These are phyloP conservation scores for Suhomyces anneliseae DNA, from an alignment of 1,139 yeast genomes.

Conservation along the genomic window DNA sequence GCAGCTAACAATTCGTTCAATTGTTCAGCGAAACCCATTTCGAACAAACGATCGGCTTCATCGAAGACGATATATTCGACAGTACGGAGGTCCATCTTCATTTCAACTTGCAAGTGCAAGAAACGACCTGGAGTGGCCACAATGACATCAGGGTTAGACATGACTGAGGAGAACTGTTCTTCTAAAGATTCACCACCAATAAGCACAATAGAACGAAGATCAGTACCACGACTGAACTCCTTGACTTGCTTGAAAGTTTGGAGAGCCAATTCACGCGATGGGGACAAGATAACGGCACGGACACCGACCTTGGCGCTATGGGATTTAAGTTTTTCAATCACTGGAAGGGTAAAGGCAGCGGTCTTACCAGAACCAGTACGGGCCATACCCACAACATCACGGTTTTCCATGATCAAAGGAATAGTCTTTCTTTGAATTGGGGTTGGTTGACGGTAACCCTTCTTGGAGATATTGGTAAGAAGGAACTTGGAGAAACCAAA, in stretches of 20 bases:
- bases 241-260: slow-evolving; percentile 89
- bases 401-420: slow-evolving; percentile 79
- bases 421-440: slow-evolving; percentile 97
- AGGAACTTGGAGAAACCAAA: slow-evolving; percentile 81
- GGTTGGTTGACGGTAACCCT: slow-evolving; percentile 94
- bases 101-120: slow-evolving; percentile 91
- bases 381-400: slow-evolving; percentile 99
- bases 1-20: slow-evolving; percentile 84
- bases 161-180: slow-evolving; percentile 91
- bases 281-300: slow-evolving; percentile 84
- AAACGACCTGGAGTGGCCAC: slow-evolving; percentile 99
- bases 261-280: slow-evolving; percentile 90
- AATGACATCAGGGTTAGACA: slow-evolving; percentile 90
- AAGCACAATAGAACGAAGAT: slow-evolving; percentile 72
- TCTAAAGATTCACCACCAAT: slow-evolving; percentile 98
- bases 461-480: slow-evolving; percentile 68
- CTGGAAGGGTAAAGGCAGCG: slow-evolving; percentile 94
- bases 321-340: slow-evolving; percentile 77
- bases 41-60: slow-evolving; percentile 97
- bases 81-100: slow-evolving; percentile 79
- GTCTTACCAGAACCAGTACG: slow-evolving; percentile 99
- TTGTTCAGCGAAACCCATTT: slow-evolving; percentile 96
- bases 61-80: slow-evolving; percentile 93
- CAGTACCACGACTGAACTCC: slow-evolving; percentile 84
- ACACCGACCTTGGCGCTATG: slow-evolving; percentile 90